Evolutionary conservation across 805 yeast species (phyloP).

Genomic region (Candida easanensis): DNA sequence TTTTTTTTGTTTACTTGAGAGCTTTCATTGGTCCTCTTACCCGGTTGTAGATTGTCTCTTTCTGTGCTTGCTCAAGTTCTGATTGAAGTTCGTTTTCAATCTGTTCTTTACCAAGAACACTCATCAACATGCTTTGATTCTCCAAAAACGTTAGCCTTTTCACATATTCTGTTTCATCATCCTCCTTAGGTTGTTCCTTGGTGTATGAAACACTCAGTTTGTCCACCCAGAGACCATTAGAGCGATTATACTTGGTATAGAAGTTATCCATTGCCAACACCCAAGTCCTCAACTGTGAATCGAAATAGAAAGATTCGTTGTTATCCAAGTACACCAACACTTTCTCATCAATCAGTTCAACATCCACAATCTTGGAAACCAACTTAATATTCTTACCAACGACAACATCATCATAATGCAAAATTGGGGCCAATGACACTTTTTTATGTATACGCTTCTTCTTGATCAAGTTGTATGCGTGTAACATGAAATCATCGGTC

Average conservation of each 20-base stretch:
- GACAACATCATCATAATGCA: constrained; percentile 36
- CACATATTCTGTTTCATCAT: background rate
- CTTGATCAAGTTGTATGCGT: constrained; percentile 45
- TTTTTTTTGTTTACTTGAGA: too few species aligned
- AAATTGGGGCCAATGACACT: constrained; percentile 51
- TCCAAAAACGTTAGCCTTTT: background rate
- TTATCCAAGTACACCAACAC: constrained; percentile 39
- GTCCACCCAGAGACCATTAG: constrained; percentile 20
- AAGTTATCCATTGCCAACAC: constrained; percentile 38
- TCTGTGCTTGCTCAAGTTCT: too few species aligned
- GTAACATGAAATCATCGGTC: constrained; percentile 49
- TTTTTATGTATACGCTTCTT: constrained; percentile 36
- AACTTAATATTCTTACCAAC: constrained; percentile 23
- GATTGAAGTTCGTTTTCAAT: too few species aligned
- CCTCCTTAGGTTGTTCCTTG: background rate
- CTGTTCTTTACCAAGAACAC: too few species aligned
- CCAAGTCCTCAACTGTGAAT: constrained; percentile 46
- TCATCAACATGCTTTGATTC: background rate
- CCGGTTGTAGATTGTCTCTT: too few species aligned
- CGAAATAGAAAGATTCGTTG: constrained; percentile 41
- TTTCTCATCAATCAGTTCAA: constrained; percentile 40
- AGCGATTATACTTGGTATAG: constrained; percentile 15
- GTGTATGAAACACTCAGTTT: background rate
- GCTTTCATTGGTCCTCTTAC: too few species aligned
- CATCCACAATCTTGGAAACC: constrained; percentile 23